Base-by-base conservation (phyloP, 805 yeast species). In the Candida oleophila region DNA sequence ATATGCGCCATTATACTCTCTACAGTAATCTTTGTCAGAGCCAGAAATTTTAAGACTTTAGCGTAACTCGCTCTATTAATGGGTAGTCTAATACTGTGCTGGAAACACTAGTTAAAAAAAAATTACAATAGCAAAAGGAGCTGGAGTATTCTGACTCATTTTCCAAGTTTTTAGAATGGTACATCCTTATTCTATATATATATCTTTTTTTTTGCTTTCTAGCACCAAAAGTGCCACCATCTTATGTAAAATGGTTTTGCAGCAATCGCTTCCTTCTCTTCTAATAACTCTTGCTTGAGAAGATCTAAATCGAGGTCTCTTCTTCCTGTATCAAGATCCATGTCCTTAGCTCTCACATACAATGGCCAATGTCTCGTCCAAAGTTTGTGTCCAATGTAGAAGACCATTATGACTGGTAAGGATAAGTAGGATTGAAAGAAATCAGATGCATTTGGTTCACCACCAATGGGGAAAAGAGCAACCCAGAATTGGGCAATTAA, bases 401-500 rank as follows among this genome's bases (percentile, higher is more conserved):
- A 68, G 9, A 60, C 55, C 8, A 71, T 42, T 47, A 71, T 60
- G 12, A 71, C 64, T 5, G 67, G 69, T 44, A 62, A 60, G 19
- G 73, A 71, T 47, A 70, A 57, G 49, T 69, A 71, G 14, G 63
- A 49, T 44, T 50, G 50, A 55, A 71, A 71, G 53, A 71, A 71
- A 18, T 49, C 61, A 36, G 52, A 38, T 12, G 74, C 74, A 48
- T 50, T 63, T 37, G 75, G 66, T 36, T 55, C 48, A 2, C 68
- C 71, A 1, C 69, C 71, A 19, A 68, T 48, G 4, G 76, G 75
- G 57, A 57, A 68, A 20, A 71, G 55, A 2, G 73, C 62, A 14
- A 69, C 52, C 76, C 76, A 71, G 55, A 71, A 69, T 53, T 70
- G 68, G 12, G 74, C 74, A 36, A 71, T 57, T 32, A 71, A 55